Conservation (phyloP, 108 stramenopile genomes). For the Chaetoceros tenuissimus region DNA sequence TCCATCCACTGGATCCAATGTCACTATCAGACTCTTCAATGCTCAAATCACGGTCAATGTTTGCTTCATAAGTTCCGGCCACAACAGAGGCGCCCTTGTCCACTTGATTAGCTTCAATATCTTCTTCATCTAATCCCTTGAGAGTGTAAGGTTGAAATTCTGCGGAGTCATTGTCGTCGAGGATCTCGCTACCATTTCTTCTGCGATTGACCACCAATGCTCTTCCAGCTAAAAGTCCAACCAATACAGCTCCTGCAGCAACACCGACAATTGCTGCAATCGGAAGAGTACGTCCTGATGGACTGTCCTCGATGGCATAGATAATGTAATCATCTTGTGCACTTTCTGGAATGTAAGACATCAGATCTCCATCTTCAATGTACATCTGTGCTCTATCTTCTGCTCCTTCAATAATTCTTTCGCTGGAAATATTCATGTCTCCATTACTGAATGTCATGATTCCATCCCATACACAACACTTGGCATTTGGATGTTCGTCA, state of each 20-base stretch:
- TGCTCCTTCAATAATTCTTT: too few relatives aligned
- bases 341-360: not conserved
- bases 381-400: not conserved
- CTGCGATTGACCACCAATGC: not conserved
- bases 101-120: not conserved
- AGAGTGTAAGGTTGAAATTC: not conserved
- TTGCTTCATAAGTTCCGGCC: not conserved
- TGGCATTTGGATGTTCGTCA: not conserved
- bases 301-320: not conserved
- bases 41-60: not conserved
- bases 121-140: not conserved
- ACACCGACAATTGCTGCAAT: not conserved
- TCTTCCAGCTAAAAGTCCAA: not conserved
- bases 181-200: not conserved
- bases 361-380: not conserved
- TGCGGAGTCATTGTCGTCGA: not conserved
- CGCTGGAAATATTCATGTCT: too few relatives aligned
- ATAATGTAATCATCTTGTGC: not conserved
- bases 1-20: constrained; percentile 39
- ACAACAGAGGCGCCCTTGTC: not conserved
- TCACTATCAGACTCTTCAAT: not conserved
- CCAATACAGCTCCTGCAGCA: not conserved
- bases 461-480: not conserved
- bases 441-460: not conserved
- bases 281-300: not conserved